Evolutionary conservation across 805 yeast genomes (phyloP).

Genomic region (Sugiyamaella mastotermitis): DNA sequence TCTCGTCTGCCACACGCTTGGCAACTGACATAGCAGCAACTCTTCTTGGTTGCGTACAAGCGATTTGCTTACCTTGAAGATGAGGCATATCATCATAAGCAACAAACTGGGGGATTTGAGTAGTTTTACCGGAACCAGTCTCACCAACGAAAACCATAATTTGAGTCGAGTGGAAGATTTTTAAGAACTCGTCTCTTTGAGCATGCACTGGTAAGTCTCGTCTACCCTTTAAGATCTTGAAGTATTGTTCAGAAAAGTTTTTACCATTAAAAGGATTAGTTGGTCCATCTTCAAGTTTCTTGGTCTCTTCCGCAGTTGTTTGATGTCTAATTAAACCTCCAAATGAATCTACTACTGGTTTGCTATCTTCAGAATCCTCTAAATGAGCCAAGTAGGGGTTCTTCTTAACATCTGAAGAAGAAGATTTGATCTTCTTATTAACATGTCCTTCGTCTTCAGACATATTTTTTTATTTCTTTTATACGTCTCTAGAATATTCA

Average conservation of each 20-base stretch:
- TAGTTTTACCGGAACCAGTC: conserved; percentile 98
- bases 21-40: conserved; percentile 99
- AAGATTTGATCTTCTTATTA: conserved; percentile 13
- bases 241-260: conserved; percentile 57
- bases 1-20: conserved; percentile 92
- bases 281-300: conserved; percentile 38
- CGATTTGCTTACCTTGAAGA: conserved; percentile 74
- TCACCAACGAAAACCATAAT: conserved; percentile 98
- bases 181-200: conserved; percentile 83
- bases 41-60: conserved; percentile 94
- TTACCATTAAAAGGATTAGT: conserved; percentile 77
- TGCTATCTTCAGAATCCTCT: conserved; percentile 10
- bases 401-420: conserved; percentile 3
- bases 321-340: conserved; percentile 20
- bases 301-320: conserved; percentile 31
- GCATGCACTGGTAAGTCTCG: conserved; percentile 90
- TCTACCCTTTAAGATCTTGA: conserved; percentile 70
- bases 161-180: conserved; percentile 78
- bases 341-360: conserved; percentile 2
- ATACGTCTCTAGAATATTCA: too few species aligned
- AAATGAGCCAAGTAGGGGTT: conserved; percentile 31
- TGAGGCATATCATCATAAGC: conserved; percentile 90
- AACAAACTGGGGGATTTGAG: conserved; percentile 97
- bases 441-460: conserved; percentile 13
- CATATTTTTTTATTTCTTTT: conserved; percentile 7